phyloP scores from a whole-genome alignment of 352 stramenopile genomes.

The Pythium folliculosum region DNA sequence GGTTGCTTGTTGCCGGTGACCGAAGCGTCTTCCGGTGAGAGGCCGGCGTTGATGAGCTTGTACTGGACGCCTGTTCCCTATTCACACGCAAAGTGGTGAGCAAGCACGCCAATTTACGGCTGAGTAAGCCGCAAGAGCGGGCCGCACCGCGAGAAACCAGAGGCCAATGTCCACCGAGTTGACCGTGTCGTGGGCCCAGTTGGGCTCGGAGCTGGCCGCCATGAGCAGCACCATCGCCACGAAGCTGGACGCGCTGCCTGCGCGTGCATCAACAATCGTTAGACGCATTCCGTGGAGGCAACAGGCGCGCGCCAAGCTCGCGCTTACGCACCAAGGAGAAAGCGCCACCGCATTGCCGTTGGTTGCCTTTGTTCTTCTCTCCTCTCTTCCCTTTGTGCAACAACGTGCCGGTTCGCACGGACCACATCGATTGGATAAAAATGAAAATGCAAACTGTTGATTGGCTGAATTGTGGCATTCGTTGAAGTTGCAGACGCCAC shows the following conservation, averaged over 20 bases:
- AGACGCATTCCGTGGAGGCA: background rate
- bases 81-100: background rate
- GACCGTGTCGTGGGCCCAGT: conserved; percentile 64
- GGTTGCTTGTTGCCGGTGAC: conserved; percentile 17
- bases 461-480: conserved; percentile 4
- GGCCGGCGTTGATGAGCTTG: conserved; percentile 80
- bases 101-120: background rate
- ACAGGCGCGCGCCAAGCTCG: too few relatives aligned
- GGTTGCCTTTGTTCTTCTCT: background rate
- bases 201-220: conserved; percentile 40
- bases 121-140: too few relatives aligned
- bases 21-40: conserved; percentile 28
- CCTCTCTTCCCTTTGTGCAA: background rate
- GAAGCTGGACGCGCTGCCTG: conserved; percentile 56
- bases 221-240: conserved; percentile 54
- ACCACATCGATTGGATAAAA: conserved; percentile 8
- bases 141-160: conserved; percentile 55
- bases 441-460: background rate
- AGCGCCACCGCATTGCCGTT: conserved; percentile 24
- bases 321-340: conserved; percentile 17
- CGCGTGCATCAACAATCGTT: background rate
- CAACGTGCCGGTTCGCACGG: conserved; percentile 3
- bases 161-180: conserved; percentile 80
- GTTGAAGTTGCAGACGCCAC: background rate
- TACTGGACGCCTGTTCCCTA: conserved; percentile 74